A percentile compares a stretch with the other conserved stretches of the same genome.
phyloP scores from a whole-genome alignment of 345 rosid genomes.

The Salix exigua region DNA sequence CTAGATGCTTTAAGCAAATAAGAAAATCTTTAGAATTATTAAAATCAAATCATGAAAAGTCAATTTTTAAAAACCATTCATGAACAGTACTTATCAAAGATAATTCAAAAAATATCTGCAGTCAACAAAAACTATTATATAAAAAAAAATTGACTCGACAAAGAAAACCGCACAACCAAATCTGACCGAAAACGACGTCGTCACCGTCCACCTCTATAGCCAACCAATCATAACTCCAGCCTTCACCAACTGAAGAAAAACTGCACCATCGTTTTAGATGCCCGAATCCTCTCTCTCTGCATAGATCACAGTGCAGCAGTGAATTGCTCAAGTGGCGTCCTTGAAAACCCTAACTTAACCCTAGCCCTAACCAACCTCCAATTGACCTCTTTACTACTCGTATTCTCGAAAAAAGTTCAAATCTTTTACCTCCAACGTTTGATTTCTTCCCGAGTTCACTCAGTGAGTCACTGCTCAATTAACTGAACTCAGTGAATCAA shows the following conservation, averaged over 20 bases:
- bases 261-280: conserved; percentile 7
- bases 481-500: neutral
- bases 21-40: too few relatives aligned
- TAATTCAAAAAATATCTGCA: neutral
- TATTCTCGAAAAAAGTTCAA: neutral
- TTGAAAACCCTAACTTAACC: conserved; percentile 13
- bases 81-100: too few relatives aligned
- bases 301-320: conserved; percentile 8
- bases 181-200: conserved; percentile 16
- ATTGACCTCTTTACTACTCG: neutral
- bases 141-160: neutral
- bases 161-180: neutral
- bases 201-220: neutral
- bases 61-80: too few relatives aligned
- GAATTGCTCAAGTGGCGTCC: conserved; percentile 3
- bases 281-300: conserved; percentile 18
- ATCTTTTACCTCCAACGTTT: neutral
- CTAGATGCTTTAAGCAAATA: too few relatives aligned
- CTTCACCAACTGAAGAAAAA: conserved; percentile 3
- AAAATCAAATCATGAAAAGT: too few relatives aligned
- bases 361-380: conserved; percentile 1
- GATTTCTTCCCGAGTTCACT: neutral
- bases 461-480: neutral
- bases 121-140: neutral
- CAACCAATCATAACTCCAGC: conserved; percentile 8